Evolutionary conservation across 805 yeast species (phyloP), one percentile per base, ranked within the genome.

Genomic region (Pichia deserticola): DNA sequence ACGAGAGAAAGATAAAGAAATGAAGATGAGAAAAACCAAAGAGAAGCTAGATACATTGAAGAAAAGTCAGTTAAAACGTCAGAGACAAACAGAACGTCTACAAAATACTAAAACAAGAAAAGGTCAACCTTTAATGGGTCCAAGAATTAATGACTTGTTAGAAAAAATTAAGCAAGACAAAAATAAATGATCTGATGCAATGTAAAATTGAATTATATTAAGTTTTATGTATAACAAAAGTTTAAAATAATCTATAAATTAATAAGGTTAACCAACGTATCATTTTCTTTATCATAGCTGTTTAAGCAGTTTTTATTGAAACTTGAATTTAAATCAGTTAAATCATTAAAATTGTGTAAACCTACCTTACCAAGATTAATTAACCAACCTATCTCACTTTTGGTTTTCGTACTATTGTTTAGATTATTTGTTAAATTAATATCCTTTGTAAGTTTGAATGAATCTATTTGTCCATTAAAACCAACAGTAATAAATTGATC

Each of bases 111-210:
- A 72, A 53, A 90, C 96, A 1, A 73, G 73, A 58, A 62, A 70
- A 4, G 98, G 98, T 0, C 98, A 90, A 64, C 97, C 97, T 3
- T 67, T 79, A 42, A 87, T 90, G 92, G 96, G 89, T 0, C 95
- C 96, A 13, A 78, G 95, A 65, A 87, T 90, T 51, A 83, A 80
- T 49, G 78, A 81, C 57, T 70, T 90, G 41, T 72, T 90, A 44
- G 93, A 85, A 48, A 87, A 89, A 65, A 86, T 90, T 53, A 81
- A 78, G 60, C 55, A 50, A n/a, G 53, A 51, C 28, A 54, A 54
- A 41, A 44, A 45, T 5, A 36, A 11, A 8, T 20, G 20, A 20
- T 20, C 20, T 20, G 20, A 20, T 20, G 20, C 20, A 20, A 20
- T 20, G 20, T 20, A 20, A 20, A 20, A 20, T 20, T 3, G 3